Evolutionary conservation across 1,139 yeast genomes (phyloP), one percentile per base, ranked within the genome.

Genomic region (Candida tropicalis): DNA sequence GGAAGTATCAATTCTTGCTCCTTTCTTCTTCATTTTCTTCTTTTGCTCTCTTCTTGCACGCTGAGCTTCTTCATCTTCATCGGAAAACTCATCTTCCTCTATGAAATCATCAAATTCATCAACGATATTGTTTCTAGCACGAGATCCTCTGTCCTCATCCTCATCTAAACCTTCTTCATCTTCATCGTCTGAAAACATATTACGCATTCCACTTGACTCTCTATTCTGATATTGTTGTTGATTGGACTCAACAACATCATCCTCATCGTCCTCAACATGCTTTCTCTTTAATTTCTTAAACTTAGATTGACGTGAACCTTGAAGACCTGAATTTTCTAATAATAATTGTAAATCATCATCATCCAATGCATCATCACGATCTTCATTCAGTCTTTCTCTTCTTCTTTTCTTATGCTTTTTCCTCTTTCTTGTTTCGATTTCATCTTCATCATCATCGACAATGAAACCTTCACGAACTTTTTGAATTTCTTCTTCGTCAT

Each of bases 31-130:
- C 15, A 59, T 70, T 62, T 59, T 80, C 51, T 65, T 66, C 39
- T 70, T 82, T 45, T 66, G 72, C 35, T 58, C 56, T 48, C 61
- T 61, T 40, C 63, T 63, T 24, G 36, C 41, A 23, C 38, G 45
- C 42, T 66, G 63, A 12, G 65, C 58, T 18, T 66, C 73, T 51
- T 81, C 87, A 53, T 89, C 97, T 53, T 89, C 97, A 57, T 90
- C 97, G 3, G 96, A 88, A 59, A 86, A 86, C 61, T 91, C 97
- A 62, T 93, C 99, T 51, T 93, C 98, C 63, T 91, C 99, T 55
- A 93, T 93, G 68, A 93, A 93, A 61, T 91, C 99, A 60, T 90
- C 99, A 57, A 93, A 84, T 62, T 93, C 99, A 59, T 90, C 96
- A 54, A 83, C 59, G 38, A 70, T 68, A 53, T 71, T 66, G 25